These are phyloP conservation scores for Amylostereum chailletii DNA, from an alignment of 1,284 basidiomycete species.

Conservation along the genomic window DNA sequence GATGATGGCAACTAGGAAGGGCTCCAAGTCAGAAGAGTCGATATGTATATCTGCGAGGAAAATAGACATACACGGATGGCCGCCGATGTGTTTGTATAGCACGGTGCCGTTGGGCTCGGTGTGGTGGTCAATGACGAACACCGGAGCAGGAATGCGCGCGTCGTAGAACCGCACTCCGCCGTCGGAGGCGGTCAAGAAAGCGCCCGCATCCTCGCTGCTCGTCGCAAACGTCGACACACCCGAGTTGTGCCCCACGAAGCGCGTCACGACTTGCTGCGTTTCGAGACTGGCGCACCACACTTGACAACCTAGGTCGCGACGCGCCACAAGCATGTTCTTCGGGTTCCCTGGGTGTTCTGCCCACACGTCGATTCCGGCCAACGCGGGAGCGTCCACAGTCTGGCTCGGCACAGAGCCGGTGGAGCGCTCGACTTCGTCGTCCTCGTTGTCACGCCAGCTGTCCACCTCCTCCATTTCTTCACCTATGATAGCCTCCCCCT, in stretches of 20 bases:
- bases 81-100: slow-evolving; percentile 8
- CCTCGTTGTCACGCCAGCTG: neutral
- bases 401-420: neutral
- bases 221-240: slow-evolving; percentile 23
- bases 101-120: neutral
- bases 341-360: slow-evolving; percentile 10
- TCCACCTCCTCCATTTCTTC: too few relatives aligned
- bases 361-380: neutral
- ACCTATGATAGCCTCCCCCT: too few relatives aligned
- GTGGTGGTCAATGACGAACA: slow-evolving; percentile 16
- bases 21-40: neutral
- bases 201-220: slow-evolving; percentile 24
- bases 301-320: too few relatives aligned
- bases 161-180: slow-evolving; percentile 32
- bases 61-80: slow-evolving; percentile 4
- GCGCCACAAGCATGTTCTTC: too few relatives aligned
- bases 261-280: slow-evolving; percentile 16
- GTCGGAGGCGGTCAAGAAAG: slow-evolving; percentile 28
- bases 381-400: neutral
- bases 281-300: slow-evolving; percentile 18
- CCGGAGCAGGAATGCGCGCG: slow-evolving; percentile 20
- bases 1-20: neutral
- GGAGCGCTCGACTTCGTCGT: neutral
- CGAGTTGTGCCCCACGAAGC: slow-evolving; percentile 31
- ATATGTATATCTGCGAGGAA: neutral